Evolutionary conservation across 2,329 filamentous ascomycete species (phyloP).

Genomic region (Calonectria montana): DNA sequence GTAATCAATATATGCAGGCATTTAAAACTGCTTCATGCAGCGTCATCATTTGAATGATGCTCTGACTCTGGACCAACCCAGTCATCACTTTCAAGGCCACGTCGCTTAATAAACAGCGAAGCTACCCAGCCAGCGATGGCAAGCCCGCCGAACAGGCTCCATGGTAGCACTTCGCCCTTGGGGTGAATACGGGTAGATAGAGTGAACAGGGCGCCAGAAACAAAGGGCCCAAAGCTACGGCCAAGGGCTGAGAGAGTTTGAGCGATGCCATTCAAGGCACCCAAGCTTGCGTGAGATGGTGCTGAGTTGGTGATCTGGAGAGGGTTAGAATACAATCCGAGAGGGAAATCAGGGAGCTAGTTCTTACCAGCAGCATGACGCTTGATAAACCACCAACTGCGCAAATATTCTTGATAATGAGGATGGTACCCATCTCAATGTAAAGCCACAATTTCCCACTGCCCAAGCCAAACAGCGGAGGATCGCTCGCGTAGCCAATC

Average conservation of each 20-base stretch:
- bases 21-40: neutral
- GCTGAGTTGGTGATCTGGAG: constrained; percentile 90
- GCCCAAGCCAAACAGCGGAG: constrained; percentile 66
- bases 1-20: neutral
- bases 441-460: constrained; percentile 79
- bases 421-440: constrained; percentile 79
- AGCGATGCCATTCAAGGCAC: constrained; percentile 91
- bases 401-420: constrained; percentile 91
- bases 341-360: neutral
- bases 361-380: constrained; percentile 83
- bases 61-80: constrained; percentile 50
- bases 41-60: constrained; percentile 40
- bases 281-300: constrained; percentile 85
- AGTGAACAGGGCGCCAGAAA: constrained; percentile 89
- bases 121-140: constrained; percentile 83
- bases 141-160: constrained; percentile 88
- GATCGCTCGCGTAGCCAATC: constrained; percentile 79
- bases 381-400: constrained; percentile 91
- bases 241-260: constrained; percentile 94
- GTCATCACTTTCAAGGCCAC: constrained; percentile 69
- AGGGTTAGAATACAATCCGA: constrained; percentile 2
- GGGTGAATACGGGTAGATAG: constrained; percentile 77
- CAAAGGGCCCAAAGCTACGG: constrained; percentile 86
- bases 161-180: constrained; percentile 87
- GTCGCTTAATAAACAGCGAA: constrained; percentile 80